A percentile compares a stretch with the other conserved stretches of the same genome.
Evolutionary conservation across 371 early-diverging fungal species (phyloP).

Genomic region (Rhizopus arrhizus): DNA sequence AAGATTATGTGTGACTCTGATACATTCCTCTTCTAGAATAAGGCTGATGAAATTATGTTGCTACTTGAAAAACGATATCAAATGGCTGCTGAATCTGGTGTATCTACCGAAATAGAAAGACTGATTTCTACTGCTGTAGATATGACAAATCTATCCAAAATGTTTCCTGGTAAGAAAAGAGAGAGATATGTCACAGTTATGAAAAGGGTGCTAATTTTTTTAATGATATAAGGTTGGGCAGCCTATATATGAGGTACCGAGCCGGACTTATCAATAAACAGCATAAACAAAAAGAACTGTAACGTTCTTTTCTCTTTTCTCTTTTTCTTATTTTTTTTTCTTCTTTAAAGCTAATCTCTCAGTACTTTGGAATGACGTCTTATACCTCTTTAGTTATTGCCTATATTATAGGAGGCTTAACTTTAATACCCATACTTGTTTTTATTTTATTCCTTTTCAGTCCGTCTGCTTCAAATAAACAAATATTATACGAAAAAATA

Average conservation of each 20-base stretch:
- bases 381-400: conserved; percentile 27
- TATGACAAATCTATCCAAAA: conserved; percentile 25
- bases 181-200: not conserved
- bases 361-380: not conserved
- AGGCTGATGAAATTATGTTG: conserved; percentile 1
- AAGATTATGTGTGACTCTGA: not conserved
- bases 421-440: conserved; percentile 42
- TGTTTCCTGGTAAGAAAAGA: conserved; percentile 39
- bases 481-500: conserved; percentile 3
- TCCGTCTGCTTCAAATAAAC: not conserved
- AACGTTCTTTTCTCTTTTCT: conserved; percentile 1
- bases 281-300: no score
- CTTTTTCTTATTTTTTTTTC: not conserved
- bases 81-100: conserved; percentile 12
- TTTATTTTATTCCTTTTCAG: conserved; percentile 2
- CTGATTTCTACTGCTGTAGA: conserved; percentile 31
- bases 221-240: conserved; percentile 37
- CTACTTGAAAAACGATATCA: conserved; percentile 4
- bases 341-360: not conserved
- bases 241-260: conserved; percentile 26
- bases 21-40: not conserved
- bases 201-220: not conserved
- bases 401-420: conserved; percentile 52
- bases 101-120: conserved; percentile 7
- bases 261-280: no score